phyloP scores from a whole-genome alignment of 176 grass and related monocot genomes.

The Triticum turgidum region DNA sequence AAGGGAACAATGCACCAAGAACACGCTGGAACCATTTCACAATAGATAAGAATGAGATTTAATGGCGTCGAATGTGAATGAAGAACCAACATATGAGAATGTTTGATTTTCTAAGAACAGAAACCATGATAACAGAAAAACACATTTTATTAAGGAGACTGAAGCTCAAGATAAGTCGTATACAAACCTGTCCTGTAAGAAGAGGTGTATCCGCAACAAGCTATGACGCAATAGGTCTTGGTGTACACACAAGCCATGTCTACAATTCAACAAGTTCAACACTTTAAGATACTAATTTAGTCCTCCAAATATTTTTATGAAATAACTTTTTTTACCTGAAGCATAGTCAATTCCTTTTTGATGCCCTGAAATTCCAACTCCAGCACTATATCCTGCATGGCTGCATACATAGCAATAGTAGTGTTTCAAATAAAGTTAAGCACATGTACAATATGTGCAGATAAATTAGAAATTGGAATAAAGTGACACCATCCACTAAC shows the following conservation, averaged over 20 bases:
- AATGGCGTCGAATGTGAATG: not conserved
- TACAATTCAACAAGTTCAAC: slow-evolving; percentile 10
- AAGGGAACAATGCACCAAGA: slow-evolving; percentile 76
- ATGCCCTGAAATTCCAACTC: slow-evolving; percentile 84
- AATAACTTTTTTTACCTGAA: slow-evolving; percentile 50
- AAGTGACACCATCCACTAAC: slow-evolving; percentile 33
- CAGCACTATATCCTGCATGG: slow-evolving; percentile 48
- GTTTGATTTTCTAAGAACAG: too few relatives aligned
- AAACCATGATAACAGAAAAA: too few relatives aligned
- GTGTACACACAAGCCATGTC: slow-evolving; percentile 75
- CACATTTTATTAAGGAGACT: not conserved
- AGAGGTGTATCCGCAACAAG: slow-evolving; percentile 88
- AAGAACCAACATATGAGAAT: not conserved
- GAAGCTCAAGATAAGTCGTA: not conserved
- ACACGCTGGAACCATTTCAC: slow-evolving; percentile 51
- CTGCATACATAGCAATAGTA: slow-evolving; percentile 27
- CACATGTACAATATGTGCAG: not conserved
- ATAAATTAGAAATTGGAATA: not conserved
- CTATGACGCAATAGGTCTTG: slow-evolving; percentile 78
- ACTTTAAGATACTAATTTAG: too few relatives aligned
- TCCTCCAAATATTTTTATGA: not conserved
- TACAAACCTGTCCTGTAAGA: slow-evolving; percentile 69
- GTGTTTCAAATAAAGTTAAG: not conserved
- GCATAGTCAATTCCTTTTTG: slow-evolving; percentile 74
- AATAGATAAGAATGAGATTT: slow-evolving; percentile 26